These are phyloP conservation scores for Penicillium sp. DNA, from an alignment of 2,329 filamentous ascomycete genomes.

Conservation along the genomic window DNA sequence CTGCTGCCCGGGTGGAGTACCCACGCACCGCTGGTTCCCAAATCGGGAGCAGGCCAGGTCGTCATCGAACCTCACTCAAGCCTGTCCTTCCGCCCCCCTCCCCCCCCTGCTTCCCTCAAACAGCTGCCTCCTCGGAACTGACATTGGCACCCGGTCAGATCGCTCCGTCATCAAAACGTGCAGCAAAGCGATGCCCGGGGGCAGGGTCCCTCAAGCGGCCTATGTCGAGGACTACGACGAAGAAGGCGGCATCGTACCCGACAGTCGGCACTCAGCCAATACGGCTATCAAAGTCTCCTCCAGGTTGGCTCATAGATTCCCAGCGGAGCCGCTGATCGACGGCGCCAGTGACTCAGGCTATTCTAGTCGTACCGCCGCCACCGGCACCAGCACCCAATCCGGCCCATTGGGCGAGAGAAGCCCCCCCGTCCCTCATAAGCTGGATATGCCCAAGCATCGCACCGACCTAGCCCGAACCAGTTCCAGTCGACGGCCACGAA, in stretches of 20 bases:
- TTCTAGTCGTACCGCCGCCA: constrained; percentile 53
- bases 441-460: constrained; percentile 30
- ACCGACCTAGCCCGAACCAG: constrained; percentile 23
- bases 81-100: constrained; percentile 8
- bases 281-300: constrained; percentile 46
- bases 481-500: constrained; percentile 30
- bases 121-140: constrained; percentile 13
- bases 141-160: constrained; percentile 19
- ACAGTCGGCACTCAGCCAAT: constrained; percentile 40
- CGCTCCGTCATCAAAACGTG: constrained; percentile 19
- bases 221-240: constrained; percentile 47
- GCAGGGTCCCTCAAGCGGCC: constrained; percentile 37
- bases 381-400: constrained; percentile 49
- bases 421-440: constrained; percentile 31
- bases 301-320: constrained; percentile 36
- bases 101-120: constrained; percentile 2
- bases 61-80: neutral
- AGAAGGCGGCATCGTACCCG: constrained; percentile 38
- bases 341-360: constrained; percentile 57
- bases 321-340: constrained; percentile 37
- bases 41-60: constrained; percentile 15
- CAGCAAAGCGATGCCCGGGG: constrained; percentile 32
- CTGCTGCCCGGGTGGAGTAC: constrained; percentile 10
- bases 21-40: constrained; percentile 7
- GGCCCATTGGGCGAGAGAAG: constrained; percentile 40